phyloP scores from a whole-genome alignment of 208 protist species.

The Trypanosoma avium region DNA sequence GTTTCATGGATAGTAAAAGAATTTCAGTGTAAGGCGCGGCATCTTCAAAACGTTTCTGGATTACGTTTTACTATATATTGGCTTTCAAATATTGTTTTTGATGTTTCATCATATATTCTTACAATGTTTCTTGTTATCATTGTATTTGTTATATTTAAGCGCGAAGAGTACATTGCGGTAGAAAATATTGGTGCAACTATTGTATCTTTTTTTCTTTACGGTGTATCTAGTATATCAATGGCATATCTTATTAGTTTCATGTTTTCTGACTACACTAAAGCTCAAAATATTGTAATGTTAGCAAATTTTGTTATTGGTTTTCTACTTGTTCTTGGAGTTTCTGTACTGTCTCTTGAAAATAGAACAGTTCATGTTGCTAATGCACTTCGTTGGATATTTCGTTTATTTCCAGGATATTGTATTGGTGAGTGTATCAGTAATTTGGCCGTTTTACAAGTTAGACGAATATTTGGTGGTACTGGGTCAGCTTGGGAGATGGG shows the following conservation, averaged over 20 bases:
- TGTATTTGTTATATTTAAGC: conserved; percentile 58
- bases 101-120: conserved; percentile 59
- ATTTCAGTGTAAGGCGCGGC: conserved; percentile 61
- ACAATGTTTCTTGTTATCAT: conserved; percentile 58
- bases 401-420: conserved; percentile 70
- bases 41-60: conserved; percentile 80
- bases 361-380: conserved; percentile 39
- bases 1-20: conserved; percentile 83
- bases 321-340: conserved; percentile 54
- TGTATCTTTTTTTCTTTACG: conserved; percentile 61
- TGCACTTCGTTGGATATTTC: conserved; percentile 57
- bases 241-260: conserved; percentile 67
- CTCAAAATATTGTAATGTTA: conserved; percentile 71
- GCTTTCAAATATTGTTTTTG: conserved; percentile 76
- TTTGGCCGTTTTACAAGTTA: conserved; percentile 33
- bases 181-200: conserved; percentile 43
- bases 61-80: conserved; percentile 69
- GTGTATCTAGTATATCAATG: conserved; percentile 51
- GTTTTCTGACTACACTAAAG: conserved; percentile 61
- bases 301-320: conserved; percentile 80
- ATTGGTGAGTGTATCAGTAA: conserved; percentile 78
- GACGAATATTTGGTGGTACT: conserved; percentile 29
- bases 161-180: conserved; percentile 57
- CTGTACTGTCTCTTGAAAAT: conserved; percentile 43
- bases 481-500: conserved; percentile 36